These are phyloP conservation scores for Hypoxylon sp. DNA, from an alignment of 2,329 filamentous ascomycete species.

Conservation along the genomic window DNA sequence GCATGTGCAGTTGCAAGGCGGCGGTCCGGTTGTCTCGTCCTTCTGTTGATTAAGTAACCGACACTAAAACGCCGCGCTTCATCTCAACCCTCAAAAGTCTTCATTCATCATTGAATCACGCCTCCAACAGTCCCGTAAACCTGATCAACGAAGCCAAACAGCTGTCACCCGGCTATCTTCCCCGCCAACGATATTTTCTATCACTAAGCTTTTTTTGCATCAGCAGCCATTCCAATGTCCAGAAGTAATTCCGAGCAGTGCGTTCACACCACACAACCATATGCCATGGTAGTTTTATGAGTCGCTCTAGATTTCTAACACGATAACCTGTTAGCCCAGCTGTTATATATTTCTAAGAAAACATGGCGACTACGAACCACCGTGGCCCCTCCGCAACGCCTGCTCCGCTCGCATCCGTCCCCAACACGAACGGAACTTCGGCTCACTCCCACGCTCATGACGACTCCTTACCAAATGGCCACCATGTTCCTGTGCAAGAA, in stretches of 20 bases:
- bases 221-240: conserved; percentile 41
- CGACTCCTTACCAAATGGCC: conserved; percentile 56
- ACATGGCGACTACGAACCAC: conserved; percentile 58
- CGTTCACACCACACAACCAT: conserved; percentile 22
- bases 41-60: conserved; percentile 48
- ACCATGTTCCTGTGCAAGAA: conserved; percentile 59
- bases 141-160: conserved; percentile 17
- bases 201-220: conserved; percentile 27
- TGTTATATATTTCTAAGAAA: conserved; percentile 42
- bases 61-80: conserved; percentile 51
- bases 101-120: conserved; percentile 49
- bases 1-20: conserved; percentile 37
- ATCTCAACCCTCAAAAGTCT: conserved; percentile 52
- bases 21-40: conserved; percentile 24
- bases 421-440: conserved; percentile 54
- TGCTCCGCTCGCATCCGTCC: conserved; percentile 52
- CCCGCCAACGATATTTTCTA: conserved; percentile 14
- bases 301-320: conserved; percentile 24
- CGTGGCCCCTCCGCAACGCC: conserved; percentile 54
- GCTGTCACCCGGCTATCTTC: conserved; percentile 4
- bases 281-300: conserved; percentile 11
- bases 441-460: conserved; percentile 55
- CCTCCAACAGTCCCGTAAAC: conserved; percentile 24
- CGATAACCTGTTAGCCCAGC: conserved; percentile 24
- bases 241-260: conserved; percentile 25